Base-by-base conservation (phyloP, 2,329 filamentous ascomycete genomes). In the Diplodia intermedia region DNA sequence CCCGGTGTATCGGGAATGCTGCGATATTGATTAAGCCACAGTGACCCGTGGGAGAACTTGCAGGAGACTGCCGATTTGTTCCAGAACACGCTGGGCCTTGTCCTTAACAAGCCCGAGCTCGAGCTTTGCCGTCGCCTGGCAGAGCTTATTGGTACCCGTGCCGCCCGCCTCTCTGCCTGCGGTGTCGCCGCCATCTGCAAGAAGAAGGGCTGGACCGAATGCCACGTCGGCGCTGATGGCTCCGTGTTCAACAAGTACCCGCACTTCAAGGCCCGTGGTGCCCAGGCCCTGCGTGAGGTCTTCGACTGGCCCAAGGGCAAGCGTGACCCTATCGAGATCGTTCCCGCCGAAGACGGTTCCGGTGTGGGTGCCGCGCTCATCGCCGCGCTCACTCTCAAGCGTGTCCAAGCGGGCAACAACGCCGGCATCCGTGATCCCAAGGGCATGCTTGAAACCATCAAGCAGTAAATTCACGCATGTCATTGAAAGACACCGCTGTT, bases 171-270 rank as follows among this genome's bases (percentile, higher is more conserved):
- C 65, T 97, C 94, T 18, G 90, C 94, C 31, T 98, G 95, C 76
- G 95, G 95, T 81, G 92, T 99, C 66, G 93, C 94, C 14, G 95
- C 94, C 69, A 97, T 99, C 76, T 93, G 91, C 86, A 96, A 90
- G 83, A 98, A 98, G 89, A 98, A 97, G 87, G 87, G 88, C 73
- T 94, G 94, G 80, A 82, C 91, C 76, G 86, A 87, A 47, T 97
- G 92, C 83, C 95, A 98, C 80, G 95, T 99, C 52, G 95, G 95
- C 74, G 95, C 95, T 63, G 95, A 99, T 77, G 95, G 95, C 47
- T 97, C 92, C 20, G 94, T 99, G 66, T 99, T 99, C 85, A 97
- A 97, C 86, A 98, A 98, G 80, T 99, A 99, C 82, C 95, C 95
- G 14, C 91, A 97, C 82, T 99, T 99, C 88, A 97, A 97, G 86